These are phyloP conservation scores for Neurospora sp. DNA, from an alignment of 2,329 filamentous ascomycete genomes.

Conservation along the genomic window DNA sequence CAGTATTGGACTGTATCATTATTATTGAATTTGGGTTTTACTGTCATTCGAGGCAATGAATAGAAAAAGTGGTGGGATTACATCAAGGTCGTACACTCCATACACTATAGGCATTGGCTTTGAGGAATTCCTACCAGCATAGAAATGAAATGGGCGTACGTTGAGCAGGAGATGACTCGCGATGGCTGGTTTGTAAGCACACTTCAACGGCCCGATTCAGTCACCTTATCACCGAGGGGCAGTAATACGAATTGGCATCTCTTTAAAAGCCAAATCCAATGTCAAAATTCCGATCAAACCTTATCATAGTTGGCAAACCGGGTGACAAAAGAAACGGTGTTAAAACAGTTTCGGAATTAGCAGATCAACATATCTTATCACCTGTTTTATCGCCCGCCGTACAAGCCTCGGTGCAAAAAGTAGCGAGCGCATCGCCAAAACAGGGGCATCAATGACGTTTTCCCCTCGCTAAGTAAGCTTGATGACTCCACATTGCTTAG, in stretches of 20 bases:
- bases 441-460: background rate
- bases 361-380: background rate
- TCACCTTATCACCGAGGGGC: background rate
- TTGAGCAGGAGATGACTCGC: background rate
- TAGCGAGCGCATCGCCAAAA: background rate
- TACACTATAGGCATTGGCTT: background rate
- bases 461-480: background rate
- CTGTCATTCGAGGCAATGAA: background rate
- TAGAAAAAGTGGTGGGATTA: no score
- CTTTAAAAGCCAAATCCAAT: background rate
- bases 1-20: background rate
- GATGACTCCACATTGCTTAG: background rate
- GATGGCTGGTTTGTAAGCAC: background rate
- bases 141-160: background rate
- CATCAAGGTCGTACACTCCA: background rate
- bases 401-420: background rate
- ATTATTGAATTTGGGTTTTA: background rate
- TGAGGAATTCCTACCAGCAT: background rate
- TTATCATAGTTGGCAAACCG: background rate
- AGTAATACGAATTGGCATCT: background rate
- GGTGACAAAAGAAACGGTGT: background rate
- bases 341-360: background rate
- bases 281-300: background rate
- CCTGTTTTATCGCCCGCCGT: background rate
- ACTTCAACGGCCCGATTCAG: background rate